Evolutionary conservation across 2,329 filamentous ascomycete genomes (phyloP).

Genomic region (Cladosporium velox): DNA sequence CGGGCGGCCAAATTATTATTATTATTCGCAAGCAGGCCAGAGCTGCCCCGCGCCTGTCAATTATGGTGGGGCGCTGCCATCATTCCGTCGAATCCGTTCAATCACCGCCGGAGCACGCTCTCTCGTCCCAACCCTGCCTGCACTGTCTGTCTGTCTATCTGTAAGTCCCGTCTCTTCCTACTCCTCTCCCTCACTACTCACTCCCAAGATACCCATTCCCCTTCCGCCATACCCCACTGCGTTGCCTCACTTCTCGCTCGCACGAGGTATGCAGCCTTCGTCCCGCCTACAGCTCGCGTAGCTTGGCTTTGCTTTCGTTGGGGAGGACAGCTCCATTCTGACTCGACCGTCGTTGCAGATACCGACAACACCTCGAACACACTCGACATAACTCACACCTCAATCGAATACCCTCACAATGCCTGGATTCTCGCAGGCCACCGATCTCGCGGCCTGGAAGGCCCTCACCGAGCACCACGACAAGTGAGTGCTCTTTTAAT

Average conservation of each 20-base stretch:
- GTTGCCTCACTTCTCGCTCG: neutral
- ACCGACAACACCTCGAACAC: constrained; percentile 28
- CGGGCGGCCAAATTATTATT: constrained; percentile 1
- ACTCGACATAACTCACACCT: constrained; percentile 21
- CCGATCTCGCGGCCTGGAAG: constrained; percentile 82
- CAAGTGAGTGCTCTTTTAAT: constrained; percentile 39
- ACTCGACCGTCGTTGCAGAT: constrained; percentile 22
- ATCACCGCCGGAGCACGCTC: neutral
- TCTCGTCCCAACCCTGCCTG: neutral
- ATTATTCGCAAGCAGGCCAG: neutral
- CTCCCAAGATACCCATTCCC: constrained; percentile 7
- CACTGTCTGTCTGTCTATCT: neutral
- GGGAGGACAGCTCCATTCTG: constrained; percentile 23
- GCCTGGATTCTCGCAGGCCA: constrained; percentile 76
- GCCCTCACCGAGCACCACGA: constrained; percentile 89
- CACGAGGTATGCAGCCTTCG: neutral
- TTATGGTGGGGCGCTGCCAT: neutral
- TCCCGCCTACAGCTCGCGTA: constrained; percentile 8
- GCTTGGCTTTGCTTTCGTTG: constrained; percentile 9
- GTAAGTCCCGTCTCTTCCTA: neutral
- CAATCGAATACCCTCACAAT: constrained; percentile 35
- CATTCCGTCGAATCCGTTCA: constrained; percentile 1
- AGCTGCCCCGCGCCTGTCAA: neutral
- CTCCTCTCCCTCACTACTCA: neutral
- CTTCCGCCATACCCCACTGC: neutral